Percentiles rank a stretch among this genome's conserved stretches.
Evolutionary conservation across 805 yeast species (phyloP).

Genomic region (Candida michaelii): DNA sequence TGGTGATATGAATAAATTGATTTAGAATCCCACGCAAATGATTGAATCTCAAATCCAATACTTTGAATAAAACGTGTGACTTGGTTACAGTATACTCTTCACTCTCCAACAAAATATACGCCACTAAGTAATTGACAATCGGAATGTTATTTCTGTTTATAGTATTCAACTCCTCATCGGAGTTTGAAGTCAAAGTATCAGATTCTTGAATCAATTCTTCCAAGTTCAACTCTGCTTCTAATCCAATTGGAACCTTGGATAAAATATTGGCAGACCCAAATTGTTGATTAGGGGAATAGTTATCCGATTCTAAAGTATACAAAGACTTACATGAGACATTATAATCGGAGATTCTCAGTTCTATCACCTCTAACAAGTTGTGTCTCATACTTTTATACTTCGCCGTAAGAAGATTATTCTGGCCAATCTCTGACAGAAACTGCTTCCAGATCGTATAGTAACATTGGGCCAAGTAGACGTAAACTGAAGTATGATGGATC

Average conservation of each 20-base stretch:
- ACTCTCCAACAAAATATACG: constrained; percentile 30
- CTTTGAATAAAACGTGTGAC: constrained; percentile 20
- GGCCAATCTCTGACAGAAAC: constrained; percentile 5
- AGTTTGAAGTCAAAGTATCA: background rate
- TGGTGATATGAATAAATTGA: background rate
- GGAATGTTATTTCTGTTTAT: constrained; percentile 20
- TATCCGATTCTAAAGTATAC: constrained; percentile 20
- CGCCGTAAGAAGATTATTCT: background rate
- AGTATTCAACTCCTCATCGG: background rate
- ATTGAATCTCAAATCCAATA: constrained; percentile 24
- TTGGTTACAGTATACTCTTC: constrained; percentile 14
- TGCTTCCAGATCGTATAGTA: constrained; percentile 28
- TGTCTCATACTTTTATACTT: constrained; percentile 18
- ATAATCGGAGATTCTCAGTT: constrained; percentile 24
- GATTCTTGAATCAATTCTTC: constrained; percentile 2
- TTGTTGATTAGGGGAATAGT: constrained; percentile 16
- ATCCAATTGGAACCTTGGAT: constrained; percentile 5
- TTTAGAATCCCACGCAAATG: constrained; percentile 15
- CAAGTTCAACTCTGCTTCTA: constrained; percentile 5
- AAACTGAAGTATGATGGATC: constrained; percentile 27
- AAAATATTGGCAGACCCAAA: constrained; percentile 6
- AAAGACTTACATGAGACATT: constrained; percentile 17
- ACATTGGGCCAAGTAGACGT: constrained; percentile 33
- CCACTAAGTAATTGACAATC: constrained; percentile 30
- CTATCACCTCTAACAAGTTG: constrained; percentile 25